Evolutionary conservation across 2,329 filamentous ascomycete genomes (phyloP).

Genomic region (Fusarium illudens): DNA sequence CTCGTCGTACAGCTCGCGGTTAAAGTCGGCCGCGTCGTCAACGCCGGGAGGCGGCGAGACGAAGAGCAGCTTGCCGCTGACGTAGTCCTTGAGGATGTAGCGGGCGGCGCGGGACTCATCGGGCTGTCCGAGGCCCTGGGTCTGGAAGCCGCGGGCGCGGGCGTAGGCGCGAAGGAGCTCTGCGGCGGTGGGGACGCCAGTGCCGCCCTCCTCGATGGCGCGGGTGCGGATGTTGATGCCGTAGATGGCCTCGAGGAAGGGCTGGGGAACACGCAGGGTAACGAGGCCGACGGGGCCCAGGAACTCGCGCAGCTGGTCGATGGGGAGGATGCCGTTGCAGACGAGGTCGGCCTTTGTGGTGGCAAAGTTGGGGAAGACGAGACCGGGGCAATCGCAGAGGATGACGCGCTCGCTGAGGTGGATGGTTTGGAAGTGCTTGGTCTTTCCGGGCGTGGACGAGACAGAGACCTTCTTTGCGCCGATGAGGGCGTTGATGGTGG

Average conservation of each 20-base stretch:
- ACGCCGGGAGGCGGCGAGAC: conserved; percentile 84
- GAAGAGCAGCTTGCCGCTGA: conserved; percentile 93
- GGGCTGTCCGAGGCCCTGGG: conserved; percentile 86
- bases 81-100: conserved; percentile 94
- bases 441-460: conserved; percentile 96
- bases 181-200: conserved; percentile 81
- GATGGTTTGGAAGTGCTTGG: conserved; percentile 99
- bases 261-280: conserved; percentile 82
- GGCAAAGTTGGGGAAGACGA: conserved; percentile 98
- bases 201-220: conserved; percentile 90
- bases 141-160: conserved; percentile 87
- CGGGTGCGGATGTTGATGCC: conserved; percentile 87
- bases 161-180: conserved; percentile 90
- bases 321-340: conserved; percentile 92
- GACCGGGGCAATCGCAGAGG: conserved; percentile 96
- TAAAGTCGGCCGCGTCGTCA: conserved; percentile 80
- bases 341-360: conserved; percentile 96
- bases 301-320: conserved; percentile 94
- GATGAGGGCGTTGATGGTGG: conserved; percentile 98
- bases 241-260: conserved; percentile 91
- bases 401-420: conserved; percentile 90
- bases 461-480: conserved; percentile 99
- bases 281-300: conserved; percentile 87
- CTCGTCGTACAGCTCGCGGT: conserved; percentile 86
- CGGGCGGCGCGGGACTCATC: conserved; percentile 93